Evolutionary conservation across 1,284 basidiomycete species (phyloP).

Genomic region (Phlebopus sp.): DNA sequence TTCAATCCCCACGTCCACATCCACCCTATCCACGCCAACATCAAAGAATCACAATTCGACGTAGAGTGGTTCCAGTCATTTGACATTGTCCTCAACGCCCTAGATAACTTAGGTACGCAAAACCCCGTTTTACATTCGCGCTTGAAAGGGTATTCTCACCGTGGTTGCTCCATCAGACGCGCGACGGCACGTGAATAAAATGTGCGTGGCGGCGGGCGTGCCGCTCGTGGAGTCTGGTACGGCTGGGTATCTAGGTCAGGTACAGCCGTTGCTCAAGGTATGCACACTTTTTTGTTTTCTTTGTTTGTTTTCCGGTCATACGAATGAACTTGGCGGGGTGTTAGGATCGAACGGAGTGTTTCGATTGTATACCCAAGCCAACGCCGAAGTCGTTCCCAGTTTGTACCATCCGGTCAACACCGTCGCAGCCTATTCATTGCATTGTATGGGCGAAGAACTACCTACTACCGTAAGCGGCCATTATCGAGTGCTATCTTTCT

Average conservation of each 20-base stretch:
- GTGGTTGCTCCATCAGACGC: slow-evolving; percentile 56
- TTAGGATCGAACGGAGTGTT: slow-evolving; percentile 86
- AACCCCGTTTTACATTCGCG: not conserved
- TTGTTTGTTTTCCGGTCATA: not conserved
- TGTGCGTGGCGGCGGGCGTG: slow-evolving; percentile 90
- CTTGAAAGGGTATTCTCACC: not conserved
- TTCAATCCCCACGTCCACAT: slow-evolving; percentile 94
- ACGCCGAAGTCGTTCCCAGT: slow-evolving; percentile 95
- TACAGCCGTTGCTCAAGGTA: slow-evolving; percentile 75
- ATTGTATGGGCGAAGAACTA: slow-evolving; percentile 99
- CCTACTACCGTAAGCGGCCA: slow-evolving; percentile 78
- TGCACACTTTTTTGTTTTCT: slow-evolving; percentile 14
- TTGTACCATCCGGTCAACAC: slow-evolving; percentile 97
- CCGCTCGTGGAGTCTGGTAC: slow-evolving; percentile 97
- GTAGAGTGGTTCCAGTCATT: slow-evolving; percentile 88
- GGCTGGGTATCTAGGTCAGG: slow-evolving; percentile 90
- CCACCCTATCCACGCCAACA: slow-evolving; percentile 89
- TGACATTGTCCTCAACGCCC: slow-evolving; percentile 92
- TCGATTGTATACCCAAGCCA: slow-evolving; percentile 87
- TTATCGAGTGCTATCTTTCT: not conserved
- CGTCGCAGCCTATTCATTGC: slow-evolving; percentile 96
- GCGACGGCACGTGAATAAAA: slow-evolving; percentile 91
- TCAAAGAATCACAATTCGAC: slow-evolving; percentile 92
- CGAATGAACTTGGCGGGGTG: slow-evolving; percentile 5
- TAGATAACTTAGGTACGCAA: slow-evolving; percentile 91